Evolutionary conservation across 2,329 filamentous ascomycete genomes (phyloP).

Genomic region (Curvularia sp.): DNA sequence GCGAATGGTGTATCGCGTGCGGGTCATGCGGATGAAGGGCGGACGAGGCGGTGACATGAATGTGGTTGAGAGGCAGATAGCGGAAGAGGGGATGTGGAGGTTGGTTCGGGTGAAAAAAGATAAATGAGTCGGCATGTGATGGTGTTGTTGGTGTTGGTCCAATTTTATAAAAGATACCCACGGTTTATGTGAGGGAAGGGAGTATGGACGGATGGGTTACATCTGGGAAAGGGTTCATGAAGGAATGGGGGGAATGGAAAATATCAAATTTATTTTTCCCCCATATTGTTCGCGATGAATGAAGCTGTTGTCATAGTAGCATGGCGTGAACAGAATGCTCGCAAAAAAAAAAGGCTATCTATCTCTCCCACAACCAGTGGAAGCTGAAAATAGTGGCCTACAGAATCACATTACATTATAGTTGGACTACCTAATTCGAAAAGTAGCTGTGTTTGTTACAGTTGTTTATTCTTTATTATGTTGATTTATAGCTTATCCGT

Average conservation of each 20-base stretch:
- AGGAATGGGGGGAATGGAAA: not conserved
- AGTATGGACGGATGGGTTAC: not conserved
- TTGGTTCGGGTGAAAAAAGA: conserved; percentile 23
- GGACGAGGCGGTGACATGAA: conserved; percentile 12
- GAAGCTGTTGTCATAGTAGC: no score
- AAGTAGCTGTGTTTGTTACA: no score
- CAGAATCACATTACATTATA: no score
- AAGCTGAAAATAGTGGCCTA: no score
- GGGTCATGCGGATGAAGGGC: conserved; percentile 18
- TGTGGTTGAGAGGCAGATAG: conserved; percentile 22
- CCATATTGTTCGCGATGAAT: no score
- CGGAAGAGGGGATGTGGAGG: conserved; percentile 34
- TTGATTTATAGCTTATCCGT: no score
- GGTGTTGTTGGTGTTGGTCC: not conserved
- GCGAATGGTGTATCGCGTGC: conserved; percentile 16
- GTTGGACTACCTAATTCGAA: no score
- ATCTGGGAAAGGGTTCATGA: not conserved
- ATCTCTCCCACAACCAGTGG: no score
- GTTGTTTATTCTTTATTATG: no score
- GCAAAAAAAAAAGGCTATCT: no score
- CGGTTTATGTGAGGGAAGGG: not conserved
- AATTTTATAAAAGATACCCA: not conserved
- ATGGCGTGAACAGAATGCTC: no score
- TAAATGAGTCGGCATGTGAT: not conserved
- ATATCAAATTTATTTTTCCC: not conserved